phyloP scores from a whole-genome alignment of 495 filamentous ascomycete species.

The Neurospora sp. region DNA sequence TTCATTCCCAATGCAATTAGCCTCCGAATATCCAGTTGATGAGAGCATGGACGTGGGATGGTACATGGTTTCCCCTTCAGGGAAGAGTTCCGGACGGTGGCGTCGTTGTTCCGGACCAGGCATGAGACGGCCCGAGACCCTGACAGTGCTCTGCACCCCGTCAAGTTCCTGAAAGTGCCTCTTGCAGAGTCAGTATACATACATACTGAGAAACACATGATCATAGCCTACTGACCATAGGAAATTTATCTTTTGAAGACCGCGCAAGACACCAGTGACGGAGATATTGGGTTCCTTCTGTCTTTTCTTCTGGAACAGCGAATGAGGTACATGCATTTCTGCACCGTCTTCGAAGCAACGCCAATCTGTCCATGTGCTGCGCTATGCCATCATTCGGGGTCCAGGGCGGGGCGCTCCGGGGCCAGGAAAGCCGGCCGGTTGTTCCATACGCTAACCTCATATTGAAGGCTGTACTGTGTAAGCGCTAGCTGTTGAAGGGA shows the following conservation, averaged over 20 bases:
- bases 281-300: not conserved
- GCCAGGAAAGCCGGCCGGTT: not conserved
- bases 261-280: not conserved
- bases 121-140: not conserved
- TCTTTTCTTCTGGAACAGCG: not conserved
- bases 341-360: not conserved
- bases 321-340: not conserved
- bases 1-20: conserved; percentile 1
- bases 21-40: conserved; percentile 4
- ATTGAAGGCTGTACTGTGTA: not conserved
- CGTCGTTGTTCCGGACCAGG: conserved; percentile 3
- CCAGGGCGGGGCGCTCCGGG: not conserved
- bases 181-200: not conserved
- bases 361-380: conserved; percentile 2
- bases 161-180: not conserved
- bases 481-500: not conserved
- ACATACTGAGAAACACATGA: not conserved
- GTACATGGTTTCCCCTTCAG: conserved; percentile 13
- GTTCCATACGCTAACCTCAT: not conserved
- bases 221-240: not conserved
- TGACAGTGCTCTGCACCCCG: not conserved
- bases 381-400: conserved; percentile 6
- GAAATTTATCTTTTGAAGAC: not conserved
- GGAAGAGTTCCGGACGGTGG: conserved; percentile 9
- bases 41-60: conserved; percentile 9